Evolutionary conservation across 306 rosid genomes (phyloP).

Genomic region (Sindora glabra): DNA sequence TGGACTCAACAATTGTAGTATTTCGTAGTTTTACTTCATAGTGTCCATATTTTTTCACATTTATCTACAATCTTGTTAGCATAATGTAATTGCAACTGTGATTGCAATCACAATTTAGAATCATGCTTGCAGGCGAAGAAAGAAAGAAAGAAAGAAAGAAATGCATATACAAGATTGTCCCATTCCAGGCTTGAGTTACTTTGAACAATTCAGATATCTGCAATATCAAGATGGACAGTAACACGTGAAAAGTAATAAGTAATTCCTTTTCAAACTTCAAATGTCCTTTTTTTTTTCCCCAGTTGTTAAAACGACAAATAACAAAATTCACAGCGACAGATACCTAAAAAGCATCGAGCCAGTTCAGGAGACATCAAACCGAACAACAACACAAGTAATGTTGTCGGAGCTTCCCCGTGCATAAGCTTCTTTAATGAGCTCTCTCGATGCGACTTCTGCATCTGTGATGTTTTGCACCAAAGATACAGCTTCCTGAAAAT

Average conservation of each 20-base stretch:
- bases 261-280: not conserved
- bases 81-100: no score
- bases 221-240: conserved; percentile 9
- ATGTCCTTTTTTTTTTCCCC: no score
- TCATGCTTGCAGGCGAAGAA: no score
- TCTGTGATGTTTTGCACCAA: conserved; percentile 60
- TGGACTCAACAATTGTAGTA: no score
- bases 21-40: no score
- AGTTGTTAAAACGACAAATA: no score
- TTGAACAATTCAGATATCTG: conserved; percentile 16
- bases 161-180: conserved; percentile 2
- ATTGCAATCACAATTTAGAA: no score
- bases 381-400: conserved; percentile 80
- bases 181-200: not conserved
- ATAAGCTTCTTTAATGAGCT: conserved; percentile 68
- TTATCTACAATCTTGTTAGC: no score
- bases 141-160: conserved; percentile 15
- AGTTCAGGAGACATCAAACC: conserved; percentile 55
- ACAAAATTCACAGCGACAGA: not conserved
- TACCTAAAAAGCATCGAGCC: conserved; percentile 6
- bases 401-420: conserved; percentile 79
- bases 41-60: no score
- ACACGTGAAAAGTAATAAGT: not conserved
- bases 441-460: conserved; percentile 72
- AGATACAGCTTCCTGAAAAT: conserved; percentile 69